These are phyloP conservation scores for Neurospora sp. DNA, from an alignment of 2,329 filamentous ascomycete genomes.

Conservation along the genomic window DNA sequence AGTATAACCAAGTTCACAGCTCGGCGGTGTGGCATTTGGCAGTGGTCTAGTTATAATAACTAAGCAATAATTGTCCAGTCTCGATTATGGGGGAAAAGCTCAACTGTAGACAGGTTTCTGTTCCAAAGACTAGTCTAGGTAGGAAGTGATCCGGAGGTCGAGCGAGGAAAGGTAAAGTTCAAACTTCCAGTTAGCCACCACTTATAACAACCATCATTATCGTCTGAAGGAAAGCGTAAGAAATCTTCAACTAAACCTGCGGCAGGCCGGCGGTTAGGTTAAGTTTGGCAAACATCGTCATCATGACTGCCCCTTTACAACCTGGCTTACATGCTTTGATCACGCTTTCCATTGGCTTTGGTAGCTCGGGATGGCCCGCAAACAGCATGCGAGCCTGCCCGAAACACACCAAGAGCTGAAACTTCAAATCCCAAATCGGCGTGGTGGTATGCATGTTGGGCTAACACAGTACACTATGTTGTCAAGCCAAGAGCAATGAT, in stretches of 20 bases:
- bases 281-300: not conserved
- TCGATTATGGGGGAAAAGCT: not conserved
- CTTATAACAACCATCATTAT: not conserved
- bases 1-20: not conserved
- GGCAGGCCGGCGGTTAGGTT: not conserved
- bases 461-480: not conserved
- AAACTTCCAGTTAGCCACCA: not conserved
- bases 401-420: not conserved
- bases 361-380: not conserved
- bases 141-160: not conserved
- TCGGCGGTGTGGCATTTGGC: not conserved
- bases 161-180: not conserved
- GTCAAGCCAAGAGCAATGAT: not conserved
- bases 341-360: not conserved
- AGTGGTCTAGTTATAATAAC: not conserved
- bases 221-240: not conserved
- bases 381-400: not conserved
- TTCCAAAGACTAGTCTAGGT: not conserved
- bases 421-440: not conserved
- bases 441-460: not conserved
- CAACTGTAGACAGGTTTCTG: not conserved
- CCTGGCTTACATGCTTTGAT: not conserved
- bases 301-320: not conserved
- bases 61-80: not conserved
- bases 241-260: not conserved